phyloP scores from a whole-genome alignment of 306 rosid genomes.

The Oemleria cerasiformis region DNA sequence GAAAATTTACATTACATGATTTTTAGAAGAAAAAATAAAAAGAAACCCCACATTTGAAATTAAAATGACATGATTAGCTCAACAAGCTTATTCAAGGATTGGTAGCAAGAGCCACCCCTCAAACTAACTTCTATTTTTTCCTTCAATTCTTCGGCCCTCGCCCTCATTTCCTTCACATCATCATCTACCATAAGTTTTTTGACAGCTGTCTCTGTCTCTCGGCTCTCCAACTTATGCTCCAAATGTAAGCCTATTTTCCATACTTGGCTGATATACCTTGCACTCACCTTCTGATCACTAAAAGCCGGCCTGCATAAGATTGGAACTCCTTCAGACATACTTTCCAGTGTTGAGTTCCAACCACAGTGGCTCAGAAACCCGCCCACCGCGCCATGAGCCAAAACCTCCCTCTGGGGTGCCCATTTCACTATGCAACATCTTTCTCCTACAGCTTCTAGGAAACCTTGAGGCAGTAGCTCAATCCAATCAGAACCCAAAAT shows the following conservation, averaged over 20 bases:
- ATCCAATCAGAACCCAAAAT: conserved; percentile 43
- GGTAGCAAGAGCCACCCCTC: no score
- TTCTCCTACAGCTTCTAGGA: conserved; percentile 36
- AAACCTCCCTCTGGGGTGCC: conserved; percentile 68
- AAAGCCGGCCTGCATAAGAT: conserved; percentile 57
- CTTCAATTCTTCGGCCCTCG: conserved; percentile 12
- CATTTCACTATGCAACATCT: conserved; percentile 56
- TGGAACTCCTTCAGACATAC: conserved; percentile 65
- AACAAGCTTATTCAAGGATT: no score
- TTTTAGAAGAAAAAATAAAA: no score
- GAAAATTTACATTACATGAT: no score
- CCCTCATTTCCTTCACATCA: conserved; percentile 47
- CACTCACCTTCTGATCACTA: conserved; percentile 50
- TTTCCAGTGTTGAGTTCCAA: conserved; percentile 73
- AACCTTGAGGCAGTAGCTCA: conserved; percentile 45
- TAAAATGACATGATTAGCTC: no score
- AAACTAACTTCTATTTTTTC: no score
- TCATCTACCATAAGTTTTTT: conserved; percentile 35
- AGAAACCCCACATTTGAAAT: no score
- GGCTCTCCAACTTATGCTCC: conserved; percentile 35
- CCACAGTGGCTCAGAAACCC: conserved; percentile 68
- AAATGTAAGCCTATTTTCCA: conserved; percentile 54
- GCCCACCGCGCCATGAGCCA: conserved; percentile 52
- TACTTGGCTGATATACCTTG: conserved; percentile 47
- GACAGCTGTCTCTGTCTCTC: conserved; percentile 41